Percentiles rank a stretch among this genome's conserved stretches.
These are phyloP conservation scores for Mucor mucedo DNA, from an alignment of 371 early-diverging fungal genomes.

Conservation along the genomic window DNA sequence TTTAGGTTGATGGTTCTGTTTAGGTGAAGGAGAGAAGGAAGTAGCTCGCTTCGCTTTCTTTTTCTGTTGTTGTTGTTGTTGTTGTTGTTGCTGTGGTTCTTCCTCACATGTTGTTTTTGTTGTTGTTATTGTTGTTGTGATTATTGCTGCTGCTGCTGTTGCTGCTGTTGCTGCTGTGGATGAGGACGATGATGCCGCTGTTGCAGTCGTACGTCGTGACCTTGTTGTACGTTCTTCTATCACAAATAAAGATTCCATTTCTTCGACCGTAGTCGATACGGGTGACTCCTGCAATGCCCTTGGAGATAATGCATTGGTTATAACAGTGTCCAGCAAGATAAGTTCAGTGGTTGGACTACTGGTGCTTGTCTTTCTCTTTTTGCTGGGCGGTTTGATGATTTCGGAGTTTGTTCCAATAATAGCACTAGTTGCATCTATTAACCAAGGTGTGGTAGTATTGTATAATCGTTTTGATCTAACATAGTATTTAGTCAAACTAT, in stretches of 20 bases:
- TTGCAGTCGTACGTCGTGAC: conserved; percentile 22
- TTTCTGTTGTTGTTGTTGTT: background rate
- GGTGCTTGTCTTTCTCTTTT: conserved; percentile 11
- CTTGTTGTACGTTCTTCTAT: conserved; percentile 18
- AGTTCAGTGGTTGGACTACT: background rate
- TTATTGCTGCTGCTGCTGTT: background rate
- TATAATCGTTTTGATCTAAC: conserved; percentile 25
- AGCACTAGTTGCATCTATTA: background rate
- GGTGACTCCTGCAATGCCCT: background rate
- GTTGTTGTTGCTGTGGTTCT: background rate
- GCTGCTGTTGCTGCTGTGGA: background rate
- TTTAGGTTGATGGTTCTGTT: background rate
- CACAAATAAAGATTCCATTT: background rate
- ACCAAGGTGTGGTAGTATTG: conserved; percentile 5
- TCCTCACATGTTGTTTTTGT: background rate
- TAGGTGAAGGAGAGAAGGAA: conserved; percentile 5
- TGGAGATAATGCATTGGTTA: background rate
- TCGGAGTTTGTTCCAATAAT: conserved; percentile 7
- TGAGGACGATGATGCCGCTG: conserved; percentile 8
- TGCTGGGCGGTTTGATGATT: conserved; percentile 2
- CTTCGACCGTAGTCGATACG: background rate
- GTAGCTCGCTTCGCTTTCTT: background rate
- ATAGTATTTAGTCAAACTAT: no score
- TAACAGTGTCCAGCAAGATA: background rate
- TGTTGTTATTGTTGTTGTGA: background rate